phyloP scores from a whole-genome alignment of 140 eudicot species.

The Cichorium intybus region DNA sequence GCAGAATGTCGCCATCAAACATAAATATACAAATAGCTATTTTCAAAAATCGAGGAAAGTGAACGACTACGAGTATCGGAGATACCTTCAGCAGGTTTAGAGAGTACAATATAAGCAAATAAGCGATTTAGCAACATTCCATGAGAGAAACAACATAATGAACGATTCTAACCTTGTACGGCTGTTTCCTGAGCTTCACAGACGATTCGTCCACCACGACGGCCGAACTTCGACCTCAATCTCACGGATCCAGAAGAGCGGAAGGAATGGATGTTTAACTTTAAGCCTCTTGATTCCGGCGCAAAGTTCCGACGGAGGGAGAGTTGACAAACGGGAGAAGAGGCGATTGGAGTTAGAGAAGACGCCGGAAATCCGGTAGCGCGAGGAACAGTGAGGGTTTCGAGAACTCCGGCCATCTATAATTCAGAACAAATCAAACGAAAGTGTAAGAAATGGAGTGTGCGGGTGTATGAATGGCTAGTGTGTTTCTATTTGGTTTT shows the following conservation, averaged over 20 bases:
- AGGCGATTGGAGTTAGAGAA: slow-evolving; percentile 34
- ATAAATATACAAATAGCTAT: background rate
- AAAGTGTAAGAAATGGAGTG: background rate
- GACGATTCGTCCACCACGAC: slow-evolving; percentile 52
- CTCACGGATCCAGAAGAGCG: slow-evolving; percentile 38
- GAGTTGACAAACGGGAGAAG: slow-evolving; percentile 28
- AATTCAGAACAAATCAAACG: slow-evolving; percentile 1
- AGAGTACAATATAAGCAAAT: background rate
- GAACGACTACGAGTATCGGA: background rate
- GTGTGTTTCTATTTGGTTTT: slow-evolving; percentile 22
- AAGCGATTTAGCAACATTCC: slow-evolving; percentile 5
- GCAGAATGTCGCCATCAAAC: background rate
- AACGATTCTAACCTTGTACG: slow-evolving; percentile 48
- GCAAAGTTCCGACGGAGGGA: slow-evolving; percentile 37
- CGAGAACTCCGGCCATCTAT: slow-evolving; percentile 64
- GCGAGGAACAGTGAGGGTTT: slow-evolving; percentile 59
- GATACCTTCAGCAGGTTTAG: slow-evolving; percentile 7
- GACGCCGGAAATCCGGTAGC: slow-evolving; percentile 46
- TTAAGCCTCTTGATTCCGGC: slow-evolving; percentile 43
- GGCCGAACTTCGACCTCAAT: slow-evolving; percentile 27
- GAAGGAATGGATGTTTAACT: slow-evolving; percentile 25
- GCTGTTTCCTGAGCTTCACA: slow-evolving; percentile 77
- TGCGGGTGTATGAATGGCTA: slow-evolving; percentile 19
- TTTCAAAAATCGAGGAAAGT: background rate
- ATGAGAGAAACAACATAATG: background rate